These are phyloP conservation scores for Fraxinus latifolia DNA, from an alignment of 305 asterid species.

Conservation along the genomic window DNA sequence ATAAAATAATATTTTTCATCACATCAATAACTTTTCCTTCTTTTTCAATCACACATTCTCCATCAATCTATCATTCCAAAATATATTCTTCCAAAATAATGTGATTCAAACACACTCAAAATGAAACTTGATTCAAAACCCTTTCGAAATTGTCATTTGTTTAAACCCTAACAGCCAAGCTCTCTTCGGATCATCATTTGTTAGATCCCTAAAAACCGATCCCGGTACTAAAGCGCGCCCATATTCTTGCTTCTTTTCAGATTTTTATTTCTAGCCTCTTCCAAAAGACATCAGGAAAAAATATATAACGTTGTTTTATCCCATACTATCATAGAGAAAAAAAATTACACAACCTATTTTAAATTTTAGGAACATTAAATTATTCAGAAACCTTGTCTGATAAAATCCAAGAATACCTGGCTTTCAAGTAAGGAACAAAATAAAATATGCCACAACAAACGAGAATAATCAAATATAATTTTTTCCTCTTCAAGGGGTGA, in stretches of 20 bases:
- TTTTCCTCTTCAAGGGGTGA: neutral
- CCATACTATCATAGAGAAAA: no score
- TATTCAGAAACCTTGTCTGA: neutral
- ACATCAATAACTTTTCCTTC: no score
- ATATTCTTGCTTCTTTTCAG: neutral
- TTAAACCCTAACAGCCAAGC: neutral
- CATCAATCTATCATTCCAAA: no score
- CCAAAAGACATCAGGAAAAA: neutral
- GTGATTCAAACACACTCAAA: no score
- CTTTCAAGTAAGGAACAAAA: neutral
- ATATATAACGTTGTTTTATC: neutral
- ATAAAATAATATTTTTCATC: no score
- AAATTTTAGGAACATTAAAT: neutral
- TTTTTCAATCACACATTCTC: no score
- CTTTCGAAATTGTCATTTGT: neutral
- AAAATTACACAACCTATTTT: neutral
- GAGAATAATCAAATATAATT: neutral
- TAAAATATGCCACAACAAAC: neutral
- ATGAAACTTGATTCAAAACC: neutral
- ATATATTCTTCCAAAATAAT: no score
- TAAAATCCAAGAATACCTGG: neutral
- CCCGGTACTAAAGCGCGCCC: neutral
- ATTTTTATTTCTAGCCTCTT: neutral
- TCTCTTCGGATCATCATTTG: neutral
- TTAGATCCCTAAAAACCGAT: neutral